These are phyloP conservation scores for Penicillium tannophilum DNA, from an alignment of 495 filamentous ascomycete genomes.

Conservation along the genomic window DNA sequence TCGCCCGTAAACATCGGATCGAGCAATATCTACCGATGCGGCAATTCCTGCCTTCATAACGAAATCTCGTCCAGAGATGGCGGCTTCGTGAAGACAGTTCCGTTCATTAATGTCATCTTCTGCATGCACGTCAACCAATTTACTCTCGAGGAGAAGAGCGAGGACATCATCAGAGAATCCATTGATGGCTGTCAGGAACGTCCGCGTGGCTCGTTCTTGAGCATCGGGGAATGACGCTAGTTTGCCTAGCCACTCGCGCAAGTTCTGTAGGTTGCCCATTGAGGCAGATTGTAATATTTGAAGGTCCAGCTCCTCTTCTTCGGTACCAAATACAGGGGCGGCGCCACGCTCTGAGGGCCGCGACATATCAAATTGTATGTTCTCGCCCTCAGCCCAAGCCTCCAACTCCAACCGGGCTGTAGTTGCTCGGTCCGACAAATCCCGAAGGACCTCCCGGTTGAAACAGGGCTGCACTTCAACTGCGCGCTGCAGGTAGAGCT, in stretches of 20 bases:
- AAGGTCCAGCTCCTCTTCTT: conserved; percentile 84
- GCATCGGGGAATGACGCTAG: conserved; percentile 57
- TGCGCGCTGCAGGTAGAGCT: conserved; percentile 91
- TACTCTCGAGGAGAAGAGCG: conserved; percentile 72
- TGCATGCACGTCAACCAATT: conserved; percentile 79
- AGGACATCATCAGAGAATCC: conserved; percentile 81
- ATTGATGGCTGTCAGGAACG: conserved; percentile 84
- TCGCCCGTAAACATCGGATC: conserved; percentile 88
- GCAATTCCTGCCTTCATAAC: conserved; percentile 74
- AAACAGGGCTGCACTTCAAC: conserved; percentile 98
- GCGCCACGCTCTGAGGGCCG: conserved; percentile 62
- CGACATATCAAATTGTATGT: conserved; percentile 73
- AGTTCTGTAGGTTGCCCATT: conserved; percentile 63
- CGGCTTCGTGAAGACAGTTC: conserved; percentile 92
- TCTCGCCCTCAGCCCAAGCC: conserved; percentile 95
- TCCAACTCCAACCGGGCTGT: conserved; percentile 89
- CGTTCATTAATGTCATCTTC: conserved; percentile 97
- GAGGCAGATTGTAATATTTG: conserved; percentile 86
- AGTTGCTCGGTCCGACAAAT: conserved; percentile 93
- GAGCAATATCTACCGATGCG: conserved; percentile 70
- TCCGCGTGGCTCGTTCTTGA: conserved; percentile 76
- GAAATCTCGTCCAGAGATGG: conserved; percentile 80
- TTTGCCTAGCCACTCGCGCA: conserved; percentile 66
- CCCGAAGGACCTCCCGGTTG: conserved; percentile 93
- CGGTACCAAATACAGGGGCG: conserved; percentile 63